Evolutionary conservation across 169 alveolate genomes (phyloP), one percentile per base, ranked within the genome.

Genomic region (Plasmodium cynomolgi): DNA sequence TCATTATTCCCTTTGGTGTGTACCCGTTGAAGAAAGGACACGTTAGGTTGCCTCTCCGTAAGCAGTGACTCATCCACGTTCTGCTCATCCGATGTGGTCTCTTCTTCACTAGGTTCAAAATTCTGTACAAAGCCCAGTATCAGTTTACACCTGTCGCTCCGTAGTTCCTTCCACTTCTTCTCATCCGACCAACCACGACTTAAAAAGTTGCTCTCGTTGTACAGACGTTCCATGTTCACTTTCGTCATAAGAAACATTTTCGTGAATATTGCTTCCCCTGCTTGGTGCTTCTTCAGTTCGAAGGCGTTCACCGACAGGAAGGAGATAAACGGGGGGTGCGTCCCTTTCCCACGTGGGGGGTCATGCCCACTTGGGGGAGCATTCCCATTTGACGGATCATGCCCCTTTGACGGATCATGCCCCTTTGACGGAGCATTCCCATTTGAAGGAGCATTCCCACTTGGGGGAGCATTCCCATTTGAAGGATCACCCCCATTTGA

Each of bases 131-230:
- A 84, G 5, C 93, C 93, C 77, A 84, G 37, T 73, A 84, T 84
- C 31, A 84, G 39, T 31, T 84, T 84, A 34, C 93, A 93, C 62
- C 50, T 94, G 31, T 91, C 54, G 41, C 90, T 86, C 26, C 77
- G 90, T 23, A 96, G 62, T 85, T 96, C 97, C 68, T 95, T 54
- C 74, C 54, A 23, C 31, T 96, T 96, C 91, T 34, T 95, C 37
- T 75, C 44, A 83, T 93, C 96, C 39, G 86, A 84, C 97, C 97
- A 96, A 0, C 97, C 97, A n/a, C 37, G 74, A 26, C 95, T 96
- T 44, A 92, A 71, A 73, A 96, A 96, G 23, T 94, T 85, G 39
- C 92, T 54, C 71, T 84, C 95, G 41, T 96, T 73, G 95, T 96
- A 96, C 23, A 96, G 82, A 7, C 62, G 26, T 26, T 81, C 50